phyloP scores from a whole-genome alignment of 306 rosid genomes.

The Prunus mira region DNA sequence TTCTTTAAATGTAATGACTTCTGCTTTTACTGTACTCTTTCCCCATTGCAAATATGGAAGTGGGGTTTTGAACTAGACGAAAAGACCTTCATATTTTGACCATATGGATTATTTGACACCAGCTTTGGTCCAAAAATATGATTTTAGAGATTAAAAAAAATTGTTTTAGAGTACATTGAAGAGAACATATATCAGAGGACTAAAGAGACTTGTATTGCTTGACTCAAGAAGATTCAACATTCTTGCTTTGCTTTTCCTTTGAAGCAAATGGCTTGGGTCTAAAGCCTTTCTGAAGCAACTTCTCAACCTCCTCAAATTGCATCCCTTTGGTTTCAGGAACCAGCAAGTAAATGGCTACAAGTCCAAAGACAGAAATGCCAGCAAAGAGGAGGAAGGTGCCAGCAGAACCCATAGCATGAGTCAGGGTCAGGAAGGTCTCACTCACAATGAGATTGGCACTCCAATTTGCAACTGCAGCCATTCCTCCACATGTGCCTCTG shows the following conservation, averaged over 20 bases:
- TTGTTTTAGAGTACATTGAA: too few species aligned
- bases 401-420: slow-evolving; percentile 45
- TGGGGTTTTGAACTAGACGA: too few species aligned
- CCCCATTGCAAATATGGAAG: too few species aligned
- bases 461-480: slow-evolving; percentile 86
- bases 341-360: slow-evolving; percentile 39
- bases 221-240: background rate
- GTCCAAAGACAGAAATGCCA: slow-evolving; percentile 52
- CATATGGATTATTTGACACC: too few species aligned
- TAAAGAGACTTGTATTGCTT: too few species aligned
- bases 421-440: slow-evolving; percentile 63
- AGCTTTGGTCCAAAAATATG: too few species aligned
- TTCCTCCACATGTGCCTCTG: slow-evolving; percentile 79
- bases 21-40: too few species aligned
- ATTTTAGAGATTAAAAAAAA: too few species aligned
- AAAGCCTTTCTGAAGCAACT: slow-evolving; percentile 49
- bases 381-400: slow-evolving; percentile 81
- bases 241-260: slow-evolving; percentile 5
- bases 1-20: too few species aligned
- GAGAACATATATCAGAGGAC: too few species aligned
- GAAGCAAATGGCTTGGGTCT: slow-evolving; percentile 19
- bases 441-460: slow-evolving; percentile 63
- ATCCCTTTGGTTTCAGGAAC: slow-evolving; percentile 74
- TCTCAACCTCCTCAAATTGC: slow-evolving; percentile 64
- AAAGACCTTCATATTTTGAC: too few species aligned